Base-by-base conservation (phyloP, 371 early-diverging fungal genomes). In the Mucor lusitanicus region DNA sequence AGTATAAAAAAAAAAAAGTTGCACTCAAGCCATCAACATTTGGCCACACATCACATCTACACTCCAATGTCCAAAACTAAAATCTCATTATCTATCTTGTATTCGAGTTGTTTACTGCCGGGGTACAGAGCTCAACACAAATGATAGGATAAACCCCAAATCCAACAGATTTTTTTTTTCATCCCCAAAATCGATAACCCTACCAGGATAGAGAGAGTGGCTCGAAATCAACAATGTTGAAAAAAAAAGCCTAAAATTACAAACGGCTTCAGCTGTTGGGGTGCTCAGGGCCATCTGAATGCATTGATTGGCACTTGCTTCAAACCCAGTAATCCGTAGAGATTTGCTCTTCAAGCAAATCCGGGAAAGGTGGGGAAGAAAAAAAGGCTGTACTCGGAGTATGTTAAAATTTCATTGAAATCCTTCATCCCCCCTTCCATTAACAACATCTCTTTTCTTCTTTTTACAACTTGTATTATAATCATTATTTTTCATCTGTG, bases 291-390 rank as follows among this genome's bases (percentile, higher is more conserved):
- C 50, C 12, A 17, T 46, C 0, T n/a, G 4, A 7, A 46, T 28
- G 13, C 19, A 46, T 28, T 68, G 68, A 68, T 68, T 68, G 68
- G 68, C 63, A 46, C n/a, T 25, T n/a, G 48, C 63, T 68, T 68
- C 3, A 62, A 61, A 46, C 62, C 35, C 68, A 55, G 68, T 33
- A 13, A 30, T 46, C 42, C 56, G 27, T 37, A 48, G 27, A 54
- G 25, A 40, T 42, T 35, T 19, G 30, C 15, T 32, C 42, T 62
- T 40, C 39, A 58, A 62, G 46, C 50, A 50, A 50, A 50, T 23
- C 50, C 39, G 15, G 68, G 63, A 69, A 64, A 64, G 63, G 63
- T 63, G 63, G 63, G 69, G 69, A 55, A 59, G 23, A 58, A 57
- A 63, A 63, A 63, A 64, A 60, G 39, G 27, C 56, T 58, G 27